Evolutionary conservation across 2,329 filamentous ascomycete species (phyloP).

Genomic region (Dichotomopilus funicola): DNA sequence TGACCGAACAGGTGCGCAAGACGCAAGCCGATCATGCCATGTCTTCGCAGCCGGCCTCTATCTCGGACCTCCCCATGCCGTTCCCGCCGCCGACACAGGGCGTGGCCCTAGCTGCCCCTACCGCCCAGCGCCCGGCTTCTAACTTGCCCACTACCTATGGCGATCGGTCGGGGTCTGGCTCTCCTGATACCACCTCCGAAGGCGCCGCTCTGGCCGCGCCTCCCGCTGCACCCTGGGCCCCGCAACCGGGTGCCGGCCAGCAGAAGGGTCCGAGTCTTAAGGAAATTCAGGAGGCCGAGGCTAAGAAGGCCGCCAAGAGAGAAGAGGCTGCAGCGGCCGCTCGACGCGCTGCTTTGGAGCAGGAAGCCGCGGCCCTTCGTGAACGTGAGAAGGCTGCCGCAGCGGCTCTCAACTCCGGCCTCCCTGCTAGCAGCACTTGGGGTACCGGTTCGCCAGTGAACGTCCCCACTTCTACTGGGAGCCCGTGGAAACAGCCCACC

Average conservation of each 20-base stretch:
- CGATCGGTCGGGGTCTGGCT: constrained; percentile 66
- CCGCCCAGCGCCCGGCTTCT: constrained; percentile 75
- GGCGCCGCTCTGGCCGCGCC: constrained; percentile 43
- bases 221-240: constrained; percentile 90
- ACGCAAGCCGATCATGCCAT: constrained; percentile 57
- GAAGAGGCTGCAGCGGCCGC: constrained; percentile 75
- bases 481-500: constrained; percentile 62
- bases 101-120: constrained; percentile 81
- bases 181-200: constrained; percentile 51
- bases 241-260: constrained; percentile 63
- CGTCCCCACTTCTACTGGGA: constrained; percentile 35
- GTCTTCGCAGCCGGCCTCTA: constrained; percentile 51
- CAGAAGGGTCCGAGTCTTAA: constrained; percentile 86
- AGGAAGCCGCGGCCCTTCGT: constrained; percentile 58
- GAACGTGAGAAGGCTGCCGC: constrained; percentile 56
- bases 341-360: constrained; percentile 72
- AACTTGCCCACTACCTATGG: constrained; percentile 70
- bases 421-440: constrained; percentile 88
- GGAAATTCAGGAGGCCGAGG: constrained; percentile 94
- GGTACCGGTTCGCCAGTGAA: constrained; percentile 68
- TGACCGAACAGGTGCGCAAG: constrained; percentile 81
- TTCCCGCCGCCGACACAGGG: constrained; percentile 64
- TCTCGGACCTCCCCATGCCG: constrained; percentile 66
- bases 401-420: constrained; percentile 55
- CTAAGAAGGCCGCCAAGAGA: constrained; percentile 81